Percentiles rank a stretch among this genome's conserved stretches.
These are phyloP conservation scores for Lupinus albus DNA, from an alignment of 306 rosid genomes.

Conservation along the genomic window DNA sequence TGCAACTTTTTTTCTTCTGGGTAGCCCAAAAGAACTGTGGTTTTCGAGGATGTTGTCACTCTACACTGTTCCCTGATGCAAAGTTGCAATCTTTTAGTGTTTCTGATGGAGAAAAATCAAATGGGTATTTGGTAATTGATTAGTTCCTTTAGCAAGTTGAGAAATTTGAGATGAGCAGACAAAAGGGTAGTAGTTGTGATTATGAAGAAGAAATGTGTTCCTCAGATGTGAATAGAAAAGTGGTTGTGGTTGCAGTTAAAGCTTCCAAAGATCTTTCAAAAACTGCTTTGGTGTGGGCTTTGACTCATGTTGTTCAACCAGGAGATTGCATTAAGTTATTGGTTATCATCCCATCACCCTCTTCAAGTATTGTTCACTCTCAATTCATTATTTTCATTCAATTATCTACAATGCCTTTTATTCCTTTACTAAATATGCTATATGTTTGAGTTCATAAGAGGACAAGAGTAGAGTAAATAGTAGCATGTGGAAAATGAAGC, in stretches of 20 bases:
- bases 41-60: slow-evolving; percentile 46
- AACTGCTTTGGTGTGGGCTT: slow-evolving; percentile 85
- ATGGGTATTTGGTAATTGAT: slow-evolving; percentile 43
- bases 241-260: slow-evolving; percentile 89
- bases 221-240: slow-evolving; percentile 61
- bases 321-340: slow-evolving; percentile 89
- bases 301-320: slow-evolving; percentile 95
- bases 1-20: slow-evolving; percentile 36
- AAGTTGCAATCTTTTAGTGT: slow-evolving; percentile 47
- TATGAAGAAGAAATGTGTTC: slow-evolving; percentile 46
- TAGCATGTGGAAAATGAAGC: slow-evolving; percentile 18
- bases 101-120: slow-evolving; percentile 38
- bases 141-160: slow-evolving; percentile 33
- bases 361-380: slow-evolving; percentile 62
- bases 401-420: slow-evolving; percentile 27
- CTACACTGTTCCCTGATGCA: slow-evolving; percentile 44
- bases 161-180: slow-evolving; percentile 61
- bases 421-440: not conserved
- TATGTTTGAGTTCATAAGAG: slow-evolving; percentile 15
- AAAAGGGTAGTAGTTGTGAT: slow-evolving; percentile 42
- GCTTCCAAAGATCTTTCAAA: slow-evolving; percentile 80
- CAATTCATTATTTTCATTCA: slow-evolving; percentile 15
- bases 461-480: slow-evolving; percentile 1
- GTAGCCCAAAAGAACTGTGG: slow-evolving; percentile 46
- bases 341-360: slow-evolving; percentile 66